A percentile compares a stretch with the other conserved stretches of the same genome.
Evolutionary conservation across 2,329 filamentous ascomycete genomes (phyloP).

Genomic region (Thermomyces lanuginosus): DNA sequence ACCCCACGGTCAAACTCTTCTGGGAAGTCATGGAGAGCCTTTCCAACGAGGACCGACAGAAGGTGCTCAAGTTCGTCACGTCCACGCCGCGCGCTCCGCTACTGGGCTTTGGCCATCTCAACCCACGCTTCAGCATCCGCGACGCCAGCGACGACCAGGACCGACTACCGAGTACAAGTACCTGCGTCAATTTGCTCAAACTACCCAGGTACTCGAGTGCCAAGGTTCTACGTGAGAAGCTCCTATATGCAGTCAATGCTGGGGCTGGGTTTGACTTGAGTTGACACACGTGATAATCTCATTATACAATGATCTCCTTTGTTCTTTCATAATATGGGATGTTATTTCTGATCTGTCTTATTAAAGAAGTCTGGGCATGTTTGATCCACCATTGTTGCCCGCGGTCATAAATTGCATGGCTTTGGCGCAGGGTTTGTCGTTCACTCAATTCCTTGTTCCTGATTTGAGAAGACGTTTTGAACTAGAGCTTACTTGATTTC

Average conservation of each 20-base stretch:
- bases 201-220: conserved; percentile 63
- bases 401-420: too few relatives aligned
- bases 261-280: conserved; percentile 79
- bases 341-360: too few relatives aligned
- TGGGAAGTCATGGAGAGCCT: conserved; percentile 76
- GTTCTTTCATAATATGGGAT: conserved; percentile 1
- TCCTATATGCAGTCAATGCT: conserved; percentile 77
- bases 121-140: conserved; percentile 74
- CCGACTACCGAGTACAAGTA: conserved; percentile 79
- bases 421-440: too few relatives aligned
- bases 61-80: conserved; percentile 90
- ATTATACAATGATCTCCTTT: conserved; percentile 2
- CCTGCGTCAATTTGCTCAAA: conserved; percentile 89
- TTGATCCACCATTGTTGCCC: too few relatives aligned
- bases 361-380: too few relatives aligned
- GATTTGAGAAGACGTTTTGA: too few relatives aligned
- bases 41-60: conserved; percentile 58
- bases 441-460: too few relatives aligned
- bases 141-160: conserved; percentile 63
- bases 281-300: too few relatives aligned
- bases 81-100: conserved; percentile 81
- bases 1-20: conserved; percentile 71
- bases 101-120: conserved; percentile 72
- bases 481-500: too few relatives aligned
- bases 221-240: conserved; percentile 52